A percentile compares a stretch with the other conserved stretches of the same genome.
phyloP scores from a whole-genome alignment of 2,329 filamentous ascomycete genomes.

The Raffaelea ambrosiae region DNA sequence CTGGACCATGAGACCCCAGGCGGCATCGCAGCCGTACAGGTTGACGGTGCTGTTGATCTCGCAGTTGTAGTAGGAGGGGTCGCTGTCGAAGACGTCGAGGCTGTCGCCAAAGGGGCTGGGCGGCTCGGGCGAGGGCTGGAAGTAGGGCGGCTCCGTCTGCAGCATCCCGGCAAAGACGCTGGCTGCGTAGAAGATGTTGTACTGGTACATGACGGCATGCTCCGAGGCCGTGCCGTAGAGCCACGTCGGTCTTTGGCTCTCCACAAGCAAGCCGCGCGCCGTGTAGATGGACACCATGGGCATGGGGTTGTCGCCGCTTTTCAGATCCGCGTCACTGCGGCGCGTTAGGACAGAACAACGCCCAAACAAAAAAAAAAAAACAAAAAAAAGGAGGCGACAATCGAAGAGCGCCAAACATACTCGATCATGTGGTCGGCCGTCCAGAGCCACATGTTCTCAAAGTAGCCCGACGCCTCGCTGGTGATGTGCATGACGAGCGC shows the following conservation, averaged over 20 bases:
- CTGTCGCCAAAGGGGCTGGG: constrained; percentile 12
- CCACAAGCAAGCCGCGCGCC: constrained; percentile 24
- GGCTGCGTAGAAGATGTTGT: constrained; percentile 36
- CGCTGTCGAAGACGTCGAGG: not conserved
- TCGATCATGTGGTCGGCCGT: constrained; percentile 47
- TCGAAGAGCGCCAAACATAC: too few relatives aligned
- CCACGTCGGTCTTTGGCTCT: constrained; percentile 20
- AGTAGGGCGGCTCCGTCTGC: constrained; percentile 61
- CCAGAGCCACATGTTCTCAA: constrained; percentile 53
- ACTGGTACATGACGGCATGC: constrained; percentile 43
- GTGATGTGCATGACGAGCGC: constrained; percentile 35
- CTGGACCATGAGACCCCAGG: constrained; percentile 15
- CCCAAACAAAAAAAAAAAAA: too few relatives aligned
- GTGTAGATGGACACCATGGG: not conserved
- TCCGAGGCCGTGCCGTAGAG: constrained; percentile 38
- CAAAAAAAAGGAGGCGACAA: too few relatives aligned
- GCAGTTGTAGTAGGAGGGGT: constrained; percentile 11
- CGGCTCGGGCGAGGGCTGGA: constrained; percentile 35
- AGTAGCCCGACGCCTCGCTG: constrained; percentile 32
- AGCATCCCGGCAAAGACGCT: constrained; percentile 51
- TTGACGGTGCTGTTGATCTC: constrained; percentile 8
- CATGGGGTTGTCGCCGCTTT: constrained; percentile 1
- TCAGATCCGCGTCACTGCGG: constrained; percentile 2
- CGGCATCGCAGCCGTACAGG: constrained; percentile 11
- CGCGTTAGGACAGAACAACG: not conserved